Base-by-base conservation (phyloP, 1,284 basidiomycete species). In the Pseudozyma tsukubaensis region DNA sequence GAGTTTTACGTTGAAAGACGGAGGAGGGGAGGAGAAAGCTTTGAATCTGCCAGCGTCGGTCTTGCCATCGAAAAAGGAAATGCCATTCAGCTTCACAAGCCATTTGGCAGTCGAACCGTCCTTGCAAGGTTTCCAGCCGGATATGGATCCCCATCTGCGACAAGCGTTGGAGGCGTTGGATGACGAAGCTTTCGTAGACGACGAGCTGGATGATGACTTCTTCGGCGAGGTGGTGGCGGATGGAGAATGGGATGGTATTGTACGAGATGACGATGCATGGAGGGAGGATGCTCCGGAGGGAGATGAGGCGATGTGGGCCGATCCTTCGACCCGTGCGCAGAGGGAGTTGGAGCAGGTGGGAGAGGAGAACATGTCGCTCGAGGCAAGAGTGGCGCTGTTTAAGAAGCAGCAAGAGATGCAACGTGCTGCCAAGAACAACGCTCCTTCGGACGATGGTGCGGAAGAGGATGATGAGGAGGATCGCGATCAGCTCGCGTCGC, bases 81-180 rank as follows among this genome's bases (percentile, higher is more conserved):
- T 68, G 47, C 71, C 77, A 35, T 66, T 71, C 39, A 54, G 54
- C 42, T 76, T 76, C 43, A 63, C 67, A 0, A 45, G 50, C 6
- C 72, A 69, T 29, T 49, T 78, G n/a, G 59, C 71, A 19, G 64
- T 78, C 18, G 68, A 80, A 45, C 74, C 78, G 2, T 53, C 55
- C 8, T 58, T 81, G 49, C 88, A 91, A 36, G 96, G 97, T 0
- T 91, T 99, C 69, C 92, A 94, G 82, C 97, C 94, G 0, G 94
- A 97, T 80, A 94, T 99, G 92, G 93, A 99, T 84, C 94, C 94
- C 5, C 94, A 96, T 86, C 87, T 99, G 37, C 89, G 97, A 16
- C 96, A 99, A 85, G 90, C 90, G 0, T 87, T 99, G 35, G 95
- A 98, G 80, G 97, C 97, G 4, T 87, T 99, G 18, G 96, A 99